Evolutionary conservation across 768 basidiomycete species (phyloP).

Genomic region (Pleurotus djamor): DNA sequence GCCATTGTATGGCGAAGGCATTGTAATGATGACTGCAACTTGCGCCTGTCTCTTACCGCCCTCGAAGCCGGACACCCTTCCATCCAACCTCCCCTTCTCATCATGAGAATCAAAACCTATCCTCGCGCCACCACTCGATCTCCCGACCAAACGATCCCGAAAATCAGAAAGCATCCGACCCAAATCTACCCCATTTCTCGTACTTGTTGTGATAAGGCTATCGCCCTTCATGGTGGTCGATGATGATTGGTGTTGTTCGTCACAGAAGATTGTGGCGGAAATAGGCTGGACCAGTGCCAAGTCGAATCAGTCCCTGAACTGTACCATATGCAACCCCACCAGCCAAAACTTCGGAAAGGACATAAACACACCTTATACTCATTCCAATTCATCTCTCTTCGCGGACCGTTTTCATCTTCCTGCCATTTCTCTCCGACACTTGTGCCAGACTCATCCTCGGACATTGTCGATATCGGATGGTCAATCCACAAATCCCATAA

Average conservation of each 20-base stretch:
- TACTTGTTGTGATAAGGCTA: not conserved
- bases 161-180: not conserved
- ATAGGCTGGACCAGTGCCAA: not conserved
- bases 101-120: not conserved
- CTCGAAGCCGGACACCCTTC: not conserved
- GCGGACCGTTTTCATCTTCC: not conserved
- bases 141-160: not conserved
- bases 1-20: slow-evolving; percentile 29
- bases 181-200: not conserved
- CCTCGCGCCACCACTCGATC: not conserved
- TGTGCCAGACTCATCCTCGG: slow-evolving; percentile 9
- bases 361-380: slow-evolving; percentile 35
- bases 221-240: not conserved
- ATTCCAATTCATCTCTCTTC: slow-evolving; percentile 29
- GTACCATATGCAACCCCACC: not conserved
- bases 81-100: not conserved
- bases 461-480: not conserved
- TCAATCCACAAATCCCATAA: slow-evolving; percentile 44
- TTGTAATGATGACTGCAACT: slow-evolving; percentile 37
- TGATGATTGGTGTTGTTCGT: slow-evolving; percentile 3
- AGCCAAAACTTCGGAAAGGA: not conserved
- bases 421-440: slow-evolving; percentile 7
- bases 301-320: not conserved
- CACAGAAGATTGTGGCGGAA: slow-evolving; percentile 2
- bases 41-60: slow-evolving; percentile 17